These are phyloP conservation scores for Pilaira anomala DNA, from an alignment of 192 early-diverging fungal genomes.

Conservation along the genomic window DNA sequence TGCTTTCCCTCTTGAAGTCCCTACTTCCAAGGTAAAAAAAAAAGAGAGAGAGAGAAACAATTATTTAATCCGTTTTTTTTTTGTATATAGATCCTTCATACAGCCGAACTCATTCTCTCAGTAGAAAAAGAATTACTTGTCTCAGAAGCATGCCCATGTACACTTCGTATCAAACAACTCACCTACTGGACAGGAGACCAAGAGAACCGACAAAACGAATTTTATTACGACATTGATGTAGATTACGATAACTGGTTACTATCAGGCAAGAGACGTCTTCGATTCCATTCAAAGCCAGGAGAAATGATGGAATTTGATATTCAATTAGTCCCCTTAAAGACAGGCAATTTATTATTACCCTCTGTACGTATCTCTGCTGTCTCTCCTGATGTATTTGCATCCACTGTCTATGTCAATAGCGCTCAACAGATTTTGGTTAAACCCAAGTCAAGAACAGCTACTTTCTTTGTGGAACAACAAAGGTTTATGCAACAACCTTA, in stretches of 20 bases:
- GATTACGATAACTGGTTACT: constrained; percentile 70
- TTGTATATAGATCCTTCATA: constrained; percentile 43
- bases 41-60: not conserved
- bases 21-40: constrained; percentile 39
- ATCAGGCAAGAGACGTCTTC: constrained; percentile 57
- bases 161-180: constrained; percentile 49
- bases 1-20: constrained; percentile 43
- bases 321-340: constrained; percentile 55
- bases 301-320: constrained; percentile 47
- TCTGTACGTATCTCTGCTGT: constrained; percentile 43
- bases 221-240: constrained; percentile 59
- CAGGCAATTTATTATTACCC: constrained; percentile 55
- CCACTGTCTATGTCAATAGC: constrained; percentile 54
- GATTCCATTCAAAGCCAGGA: constrained; percentile 54
- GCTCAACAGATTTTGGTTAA: constrained; percentile 57
- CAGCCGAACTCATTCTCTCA: constrained; percentile 47
- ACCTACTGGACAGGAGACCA: constrained; percentile 44
- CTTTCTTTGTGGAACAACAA: constrained; percentile 59
- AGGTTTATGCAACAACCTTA: constrained; percentile 32
- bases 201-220: constrained; percentile 32
- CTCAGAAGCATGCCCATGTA: constrained; percentile 55
- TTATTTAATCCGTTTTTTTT: not conserved
- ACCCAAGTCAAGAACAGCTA: constrained; percentile 53
- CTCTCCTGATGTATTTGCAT: constrained; percentile 40
- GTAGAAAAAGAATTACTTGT: constrained; percentile 42